Base-by-base conservation (phyloP, 257 asterid species). In the Solanum peruvianum region DNA sequence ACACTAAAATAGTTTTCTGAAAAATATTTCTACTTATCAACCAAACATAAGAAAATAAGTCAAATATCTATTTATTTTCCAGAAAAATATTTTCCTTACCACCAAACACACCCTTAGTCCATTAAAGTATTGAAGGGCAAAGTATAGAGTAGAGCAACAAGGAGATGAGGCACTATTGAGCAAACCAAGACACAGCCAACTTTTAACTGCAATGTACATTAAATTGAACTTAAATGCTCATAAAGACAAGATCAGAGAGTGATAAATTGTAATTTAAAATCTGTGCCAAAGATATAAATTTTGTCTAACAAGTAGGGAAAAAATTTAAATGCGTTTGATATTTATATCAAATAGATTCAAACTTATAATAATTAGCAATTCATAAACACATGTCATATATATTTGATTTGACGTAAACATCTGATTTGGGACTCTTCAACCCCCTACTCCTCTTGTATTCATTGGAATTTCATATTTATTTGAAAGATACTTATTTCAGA, bases 91-190 rank as follows among this genome's bases (percentile, higher is more conserved):
- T 4, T 33, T 33, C 1, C 1, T 33, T 33, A 5, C 5, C 4
- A 33, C 35, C 35, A 33, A 33, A 33, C 35, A 0, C 35, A 33
- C 5, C 35, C 39, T 5, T 37, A 37, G 39, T 37, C 39, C 39
- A 6, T 6, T 37, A 49, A 49, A 49, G 8, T 4, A 7, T 16
- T 5, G 69, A 60, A 13, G 7, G 3, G 67, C 3, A 60, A 44
- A 60, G 7, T 23, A 60, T 66, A 27, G 12, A 41, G 4, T 41
- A 41, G 18, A 13, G 21, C 71, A 85, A 72, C 90, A 88, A 90
- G 90, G 88, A 86, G 95, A 88, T 89, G 89, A 90, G 88, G 86
- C 33, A 86, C 11, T 83, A 88, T 94, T 94, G 90, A 94, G 97
- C 95, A 93, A 86, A 77, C 92, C 98, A 93, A 95, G 94, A 90